Evolutionary conservation across 805 yeast genomes (phyloP).

Genomic region (Wickerhamomyces alni): DNA sequence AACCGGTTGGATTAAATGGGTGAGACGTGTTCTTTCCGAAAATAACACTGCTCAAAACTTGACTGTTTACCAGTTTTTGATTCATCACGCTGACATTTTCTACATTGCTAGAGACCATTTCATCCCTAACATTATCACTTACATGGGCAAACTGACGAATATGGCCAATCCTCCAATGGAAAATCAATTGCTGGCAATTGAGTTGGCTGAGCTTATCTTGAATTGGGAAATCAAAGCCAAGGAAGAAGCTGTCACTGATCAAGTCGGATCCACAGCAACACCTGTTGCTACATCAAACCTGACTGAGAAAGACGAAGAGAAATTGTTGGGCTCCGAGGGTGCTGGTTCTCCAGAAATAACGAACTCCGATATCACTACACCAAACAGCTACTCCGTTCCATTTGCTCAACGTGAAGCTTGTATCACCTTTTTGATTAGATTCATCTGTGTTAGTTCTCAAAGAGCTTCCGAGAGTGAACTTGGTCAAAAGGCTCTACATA

Average conservation of each 20-base stretch:
- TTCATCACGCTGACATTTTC: conserved; percentile 78
- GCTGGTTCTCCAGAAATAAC: conserved; percentile 18
- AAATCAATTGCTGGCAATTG: conserved; percentile 81
- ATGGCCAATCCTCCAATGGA: conserved; percentile 73
- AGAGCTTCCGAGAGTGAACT: conserved; percentile 78
- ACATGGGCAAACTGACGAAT: conserved; percentile 85
- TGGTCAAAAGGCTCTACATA: conserved; percentile 76
- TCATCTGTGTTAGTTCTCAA: conserved; percentile 80
- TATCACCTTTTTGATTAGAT: conserved; percentile 80
- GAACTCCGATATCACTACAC: conserved; percentile 36
- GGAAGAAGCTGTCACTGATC: conserved; percentile 10
- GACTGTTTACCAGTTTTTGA: conserved; percentile 83
- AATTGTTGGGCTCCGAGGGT: conserved; percentile 8
- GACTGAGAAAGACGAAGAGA: conserved; percentile 23
- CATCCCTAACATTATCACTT: conserved; percentile 80
- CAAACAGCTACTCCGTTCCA: conserved; percentile 55
- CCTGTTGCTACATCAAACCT: conserved; percentile 29
- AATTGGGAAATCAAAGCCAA: conserved; percentile 71
- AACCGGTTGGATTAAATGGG: conserved; percentile 85
- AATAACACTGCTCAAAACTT: conserved; percentile 83
- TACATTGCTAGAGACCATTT: conserved; percentile 85
- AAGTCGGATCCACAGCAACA: conserved; percentile 10
- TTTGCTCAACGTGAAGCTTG: conserved; percentile 83
- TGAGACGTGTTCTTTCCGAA: conserved; percentile 85
- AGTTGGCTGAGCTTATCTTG: conserved; percentile 77